Evolutionary conservation across 345 rosid species (phyloP).

Genomic region (Dimocarpus longan): DNA sequence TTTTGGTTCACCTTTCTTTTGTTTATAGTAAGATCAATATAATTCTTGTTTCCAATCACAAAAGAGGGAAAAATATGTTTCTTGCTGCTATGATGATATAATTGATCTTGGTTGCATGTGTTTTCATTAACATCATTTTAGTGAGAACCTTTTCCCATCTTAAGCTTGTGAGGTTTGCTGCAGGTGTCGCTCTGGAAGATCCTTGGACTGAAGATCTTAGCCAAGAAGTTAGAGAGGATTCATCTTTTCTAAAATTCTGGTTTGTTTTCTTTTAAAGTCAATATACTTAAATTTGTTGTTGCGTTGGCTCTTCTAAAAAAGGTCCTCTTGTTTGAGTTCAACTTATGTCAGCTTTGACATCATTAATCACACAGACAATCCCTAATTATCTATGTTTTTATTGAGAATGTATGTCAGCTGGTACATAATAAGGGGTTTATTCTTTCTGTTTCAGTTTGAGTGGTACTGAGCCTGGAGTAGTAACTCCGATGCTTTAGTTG

Average conservation of each 20-base stretch:
- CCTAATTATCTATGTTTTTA: background rate
- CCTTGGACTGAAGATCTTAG: slow-evolving; percentile 98
- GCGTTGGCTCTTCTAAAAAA: background rate
- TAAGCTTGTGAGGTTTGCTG: slow-evolving; percentile 38
- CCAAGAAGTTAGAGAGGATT: slow-evolving; percentile 99
- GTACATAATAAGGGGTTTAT: background rate
- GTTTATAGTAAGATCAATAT: background rate
- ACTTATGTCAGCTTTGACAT: slow-evolving; percentile 10
- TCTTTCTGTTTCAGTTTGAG: background rate
- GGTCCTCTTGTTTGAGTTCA: background rate
- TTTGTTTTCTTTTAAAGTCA: slow-evolving; percentile 34
- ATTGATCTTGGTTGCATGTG: background rate
- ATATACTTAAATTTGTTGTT: background rate
- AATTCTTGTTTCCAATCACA: background rate
- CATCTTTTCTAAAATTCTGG: slow-evolving; percentile 94
- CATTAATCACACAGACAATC: background rate
- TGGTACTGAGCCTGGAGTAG: background rate
- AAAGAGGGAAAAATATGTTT: background rate
- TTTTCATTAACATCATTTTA: background rate
- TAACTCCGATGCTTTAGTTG: background rate
- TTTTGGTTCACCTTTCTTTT: background rate
- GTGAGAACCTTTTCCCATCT: slow-evolving; percentile 10
- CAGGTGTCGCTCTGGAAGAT: slow-evolving; percentile 97
- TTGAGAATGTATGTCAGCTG: slow-evolving; percentile 2
- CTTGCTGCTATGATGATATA: background rate